Percentiles rank a stretch among this genome's conserved stretches.
These are phyloP conservation scores for Myriosclerotinia curreyana DNA, from an alignment of 2,329 filamentous ascomycete species.

Conservation along the genomic window DNA sequence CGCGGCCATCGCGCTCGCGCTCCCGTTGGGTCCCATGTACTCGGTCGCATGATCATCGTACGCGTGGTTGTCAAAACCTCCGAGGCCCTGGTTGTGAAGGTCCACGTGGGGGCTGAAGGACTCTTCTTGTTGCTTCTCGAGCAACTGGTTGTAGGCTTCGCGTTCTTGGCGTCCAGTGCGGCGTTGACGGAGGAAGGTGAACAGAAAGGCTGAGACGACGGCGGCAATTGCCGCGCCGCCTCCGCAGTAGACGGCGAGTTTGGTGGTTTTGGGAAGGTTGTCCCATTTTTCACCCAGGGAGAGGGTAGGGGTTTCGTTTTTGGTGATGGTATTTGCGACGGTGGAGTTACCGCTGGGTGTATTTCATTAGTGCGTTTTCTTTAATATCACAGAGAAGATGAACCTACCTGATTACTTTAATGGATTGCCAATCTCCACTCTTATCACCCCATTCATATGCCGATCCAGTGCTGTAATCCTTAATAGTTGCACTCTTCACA, in stretches of 20 bases:
- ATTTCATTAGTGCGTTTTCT: slow-evolving; percentile 27
- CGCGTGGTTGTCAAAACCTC: slow-evolving; percentile 32
- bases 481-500: slow-evolving; percentile 58
- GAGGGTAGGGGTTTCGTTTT: slow-evolving; percentile 38
- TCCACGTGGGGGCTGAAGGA: slow-evolving; percentile 35
- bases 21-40: slow-evolving; percentile 15
- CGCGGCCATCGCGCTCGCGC: slow-evolving; percentile 6
- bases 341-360: slow-evolving; percentile 55
- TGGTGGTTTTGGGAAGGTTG: slow-evolving; percentile 49
- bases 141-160: slow-evolving; percentile 38
- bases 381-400: not conserved
- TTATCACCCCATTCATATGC: slow-evolving; percentile 64
- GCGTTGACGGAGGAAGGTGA: slow-evolving; percentile 56
- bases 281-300: slow-evolving; percentile 54
- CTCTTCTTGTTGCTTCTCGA: slow-evolving; percentile 37
- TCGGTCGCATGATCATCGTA: slow-evolving; percentile 24
- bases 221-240: slow-evolving; percentile 47
- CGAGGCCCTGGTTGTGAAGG: slow-evolving; percentile 35
- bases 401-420: slow-evolving; percentile 54
- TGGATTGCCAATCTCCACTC: slow-evolving; percentile 61
- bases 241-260: slow-evolving; percentile 52
- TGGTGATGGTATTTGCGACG: slow-evolving; percentile 45
- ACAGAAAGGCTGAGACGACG: slow-evolving; percentile 44
- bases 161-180: slow-evolving; percentile 52
- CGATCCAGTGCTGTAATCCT: slow-evolving; percentile 58